These are phyloP conservation scores for Coemansia sp. DNA, from an alignment of 192 early-diverging fungal genomes.

Conservation along the genomic window DNA sequence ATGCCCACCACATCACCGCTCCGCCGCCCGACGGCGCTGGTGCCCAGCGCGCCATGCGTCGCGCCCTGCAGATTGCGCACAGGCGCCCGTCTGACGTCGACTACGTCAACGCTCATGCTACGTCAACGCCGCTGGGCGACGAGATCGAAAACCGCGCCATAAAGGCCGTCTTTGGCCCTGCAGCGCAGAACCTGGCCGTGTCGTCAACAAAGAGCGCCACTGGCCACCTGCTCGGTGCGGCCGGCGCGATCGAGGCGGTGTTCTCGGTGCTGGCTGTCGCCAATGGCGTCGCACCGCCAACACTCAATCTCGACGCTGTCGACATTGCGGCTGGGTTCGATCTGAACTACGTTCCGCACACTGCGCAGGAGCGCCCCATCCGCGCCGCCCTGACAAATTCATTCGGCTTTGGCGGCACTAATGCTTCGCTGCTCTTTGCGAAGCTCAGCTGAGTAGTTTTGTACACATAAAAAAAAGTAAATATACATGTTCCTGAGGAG, in stretches of 20 bases:
- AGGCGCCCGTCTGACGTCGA: conserved; percentile 64
- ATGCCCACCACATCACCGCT: conserved; percentile 92
- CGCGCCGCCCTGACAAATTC: conserved; percentile 59
- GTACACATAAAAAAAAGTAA: not conserved
- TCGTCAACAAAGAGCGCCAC: conserved; percentile 91
- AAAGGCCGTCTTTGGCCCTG: conserved; percentile 65
- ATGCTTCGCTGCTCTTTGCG: conserved; percentile 57
- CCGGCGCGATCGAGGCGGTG: conserved; percentile 90
- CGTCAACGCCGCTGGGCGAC: conserved; percentile 83
- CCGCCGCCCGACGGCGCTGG: conserved; percentile 84
- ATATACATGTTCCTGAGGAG: not conserved
- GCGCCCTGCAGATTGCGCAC: conserved; percentile 66
- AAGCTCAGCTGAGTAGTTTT: conserved; percentile 3
- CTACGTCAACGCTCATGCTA: conserved; percentile 96
- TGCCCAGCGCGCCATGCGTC: conserved; percentile 82
- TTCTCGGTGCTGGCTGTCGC: conserved; percentile 77
- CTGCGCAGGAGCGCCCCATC: conserved; percentile 62
- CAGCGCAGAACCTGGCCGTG: conserved; percentile 54
- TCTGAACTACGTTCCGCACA: conserved; percentile 78
- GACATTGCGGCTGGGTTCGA: conserved; percentile 60
- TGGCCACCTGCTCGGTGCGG: conserved; percentile 94
- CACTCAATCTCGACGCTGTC: conserved; percentile 69
- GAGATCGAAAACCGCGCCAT: conserved; percentile 85
- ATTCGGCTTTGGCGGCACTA: conserved; percentile 8
- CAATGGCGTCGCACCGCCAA: conserved; percentile 76